A percentile compares a stretch with the other conserved stretches of the same genome.
Evolutionary conservation across 768 basidiomycete genomes (phyloP).

Genomic region (Rhizopogon vulgaris): DNA sequence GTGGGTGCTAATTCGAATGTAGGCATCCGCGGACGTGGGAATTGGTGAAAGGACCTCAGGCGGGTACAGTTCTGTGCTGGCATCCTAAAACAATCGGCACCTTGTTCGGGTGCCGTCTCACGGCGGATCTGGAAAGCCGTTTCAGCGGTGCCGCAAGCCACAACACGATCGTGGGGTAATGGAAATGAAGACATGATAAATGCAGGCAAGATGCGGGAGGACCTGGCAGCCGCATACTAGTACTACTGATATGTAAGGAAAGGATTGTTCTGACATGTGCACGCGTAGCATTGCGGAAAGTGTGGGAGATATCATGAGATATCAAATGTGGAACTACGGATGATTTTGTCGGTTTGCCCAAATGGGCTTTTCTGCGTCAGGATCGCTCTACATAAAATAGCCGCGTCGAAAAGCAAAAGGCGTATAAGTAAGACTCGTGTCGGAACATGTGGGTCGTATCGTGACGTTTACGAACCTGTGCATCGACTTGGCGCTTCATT

Average conservation of each 20-base stretch:
- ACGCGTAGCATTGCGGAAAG: no score
- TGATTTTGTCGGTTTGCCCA: slow-evolving; percentile 24
- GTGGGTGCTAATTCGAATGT: no score
- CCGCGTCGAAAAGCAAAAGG: background rate
- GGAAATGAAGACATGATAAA: background rate
- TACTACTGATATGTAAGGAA: background rate
- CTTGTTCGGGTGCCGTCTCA: background rate
- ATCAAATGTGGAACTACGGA: background rate
- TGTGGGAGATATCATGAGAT: background rate
- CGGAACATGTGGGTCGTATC: background rate
- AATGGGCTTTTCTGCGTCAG: slow-evolving; percentile 27
- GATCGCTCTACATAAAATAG: slow-evolving; percentile 14
- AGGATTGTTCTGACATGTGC: background rate
- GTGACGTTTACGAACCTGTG: slow-evolving; percentile 37
- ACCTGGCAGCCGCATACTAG: background rate
- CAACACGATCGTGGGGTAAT: background rate
- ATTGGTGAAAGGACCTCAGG: background rate
- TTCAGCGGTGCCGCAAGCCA: background rate
- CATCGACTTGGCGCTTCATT: slow-evolving; percentile 43
- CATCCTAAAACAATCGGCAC: no score
- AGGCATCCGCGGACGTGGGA: background rate
- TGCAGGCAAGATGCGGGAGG: background rate
- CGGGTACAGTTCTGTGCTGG: no score
- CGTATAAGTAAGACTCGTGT: background rate
- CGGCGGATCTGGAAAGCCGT: background rate